Base-by-base conservation (phyloP, 148 eudicot species). In the Rhododendron henanense region DNA sequence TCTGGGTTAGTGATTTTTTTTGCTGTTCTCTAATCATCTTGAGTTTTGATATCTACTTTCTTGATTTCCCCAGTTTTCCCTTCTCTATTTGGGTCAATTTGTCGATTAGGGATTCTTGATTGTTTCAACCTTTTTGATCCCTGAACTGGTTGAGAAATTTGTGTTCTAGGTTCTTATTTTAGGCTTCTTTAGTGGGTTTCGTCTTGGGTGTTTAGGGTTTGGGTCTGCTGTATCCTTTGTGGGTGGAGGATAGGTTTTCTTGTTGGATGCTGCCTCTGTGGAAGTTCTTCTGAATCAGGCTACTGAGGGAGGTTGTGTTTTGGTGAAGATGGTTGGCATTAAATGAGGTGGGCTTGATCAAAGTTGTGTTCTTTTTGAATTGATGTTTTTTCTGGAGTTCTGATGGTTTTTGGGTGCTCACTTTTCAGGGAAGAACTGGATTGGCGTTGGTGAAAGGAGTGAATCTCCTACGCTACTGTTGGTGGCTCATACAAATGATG, bases 401-500 rank as follows among this genome's bases (percentile, higher is more conserved):
- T 88, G 63, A 86, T 78, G 74, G 51, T 41, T 82, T 82, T 41
- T 21, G 33, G 69, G 74, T 82, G 73, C 74, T 61, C 75, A 81
- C 15, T 57, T 53, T 55, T 55, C 69, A 31, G 51, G 50, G 59
- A 76, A 85, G 85, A 59, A 82, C 41, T 86, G 61, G 74, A 73
- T 82, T 71, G 15, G 51, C 13, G 31, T 37, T 23, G 74, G 63
- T 82, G 31, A 53, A 79, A 61, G 75, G 85, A 69, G 85, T 83
- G 53, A 35, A 41, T 65, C 75, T 83, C 76, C 77, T 83, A 63
- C 39, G 14, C 53, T 83, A 2, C 76, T n/a, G 2, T 84, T 55
- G 77, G 81, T 85, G 82, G 47, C 50, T 50, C 23, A 61, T 31
- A 45, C 67, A 41, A 74, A 92, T 84, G 86, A 95, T 94, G 94